Conservation (phyloP, 495 filamentous ascomycete genomes). For the Xylaria sp. region DNA sequence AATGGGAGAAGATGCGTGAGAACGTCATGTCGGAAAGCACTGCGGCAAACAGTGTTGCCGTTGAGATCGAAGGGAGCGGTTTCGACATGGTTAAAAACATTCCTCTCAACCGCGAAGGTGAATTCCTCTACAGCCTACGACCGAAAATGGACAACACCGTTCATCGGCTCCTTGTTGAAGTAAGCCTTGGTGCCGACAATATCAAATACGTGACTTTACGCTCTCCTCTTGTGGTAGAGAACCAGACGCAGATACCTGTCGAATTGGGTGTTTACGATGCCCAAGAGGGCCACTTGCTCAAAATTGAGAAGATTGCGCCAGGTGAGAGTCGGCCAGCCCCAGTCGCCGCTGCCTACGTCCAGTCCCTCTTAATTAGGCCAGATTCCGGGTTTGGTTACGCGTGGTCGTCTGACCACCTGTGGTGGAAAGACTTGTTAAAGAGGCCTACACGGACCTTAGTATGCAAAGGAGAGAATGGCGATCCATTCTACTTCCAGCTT, state of each 20-base stretch:
- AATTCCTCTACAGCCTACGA: slow-evolving; percentile 84
- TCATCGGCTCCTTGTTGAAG: slow-evolving; percentile 90
- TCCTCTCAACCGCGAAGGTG: slow-evolving; percentile 90
- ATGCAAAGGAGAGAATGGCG: slow-evolving; percentile 82
- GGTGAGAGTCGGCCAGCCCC: slow-evolving; percentile 91
- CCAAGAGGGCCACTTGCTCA: slow-evolving; percentile 86
- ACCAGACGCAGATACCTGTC: slow-evolving; percentile 94
- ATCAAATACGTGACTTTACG: slow-evolving; percentile 98
- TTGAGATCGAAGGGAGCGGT: slow-evolving; percentile 89
- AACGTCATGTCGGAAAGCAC: slow-evolving; percentile 80
- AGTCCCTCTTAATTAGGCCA: slow-evolving; percentile 88
- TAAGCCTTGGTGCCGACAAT: slow-evolving; percentile 88
- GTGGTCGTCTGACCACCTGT: slow-evolving; percentile 87
- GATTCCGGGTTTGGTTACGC: slow-evolving; percentile 96
- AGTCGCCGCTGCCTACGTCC: slow-evolving; percentile 88
- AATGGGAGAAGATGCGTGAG: slow-evolving; percentile 92
- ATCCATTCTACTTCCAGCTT: slow-evolving; percentile 96
- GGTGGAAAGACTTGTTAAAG: slow-evolving; percentile 90
- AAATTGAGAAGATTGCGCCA: slow-evolving; percentile 96
- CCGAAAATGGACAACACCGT: slow-evolving; percentile 77
- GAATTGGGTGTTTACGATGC: slow-evolving; percentile 93
- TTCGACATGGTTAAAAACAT: slow-evolving; percentile 91
- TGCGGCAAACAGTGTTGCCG: slow-evolving; percentile 74
- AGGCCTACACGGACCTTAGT: slow-evolving; percentile 82
- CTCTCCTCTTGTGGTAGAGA: slow-evolving; percentile 95